Evolutionary conservation across 2,329 filamentous ascomycete genomes (phyloP).

Genomic region (Penicillium janthinellum): DNA sequence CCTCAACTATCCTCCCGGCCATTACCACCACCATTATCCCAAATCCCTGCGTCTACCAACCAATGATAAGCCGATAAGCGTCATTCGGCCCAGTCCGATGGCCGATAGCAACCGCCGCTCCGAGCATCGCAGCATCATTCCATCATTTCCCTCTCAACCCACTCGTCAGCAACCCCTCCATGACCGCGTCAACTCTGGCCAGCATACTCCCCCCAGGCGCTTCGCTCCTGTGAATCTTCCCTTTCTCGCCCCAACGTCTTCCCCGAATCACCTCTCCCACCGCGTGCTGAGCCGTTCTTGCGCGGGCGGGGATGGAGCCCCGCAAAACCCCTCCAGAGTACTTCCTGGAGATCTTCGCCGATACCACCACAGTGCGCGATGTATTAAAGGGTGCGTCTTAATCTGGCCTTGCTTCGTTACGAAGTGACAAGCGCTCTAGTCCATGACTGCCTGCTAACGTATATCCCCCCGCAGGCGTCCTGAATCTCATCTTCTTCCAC

Average conservation of each 20-base stretch:
- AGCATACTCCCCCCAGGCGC: background rate
- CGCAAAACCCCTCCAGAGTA: slow-evolving; percentile 76
- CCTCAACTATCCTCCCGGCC: background rate
- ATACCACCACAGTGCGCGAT: slow-evolving; percentile 85
- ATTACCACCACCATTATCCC: background rate
- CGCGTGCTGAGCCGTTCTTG: slow-evolving; percentile 22
- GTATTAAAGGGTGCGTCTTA: slow-evolving; percentile 76
- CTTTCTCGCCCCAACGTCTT: background rate
- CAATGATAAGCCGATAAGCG: slow-evolving; percentile 29
- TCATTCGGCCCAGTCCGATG: slow-evolving; percentile 23
- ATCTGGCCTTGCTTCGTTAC: background rate
- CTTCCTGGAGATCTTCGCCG: slow-evolving; percentile 89
- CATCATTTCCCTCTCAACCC: slow-evolving; percentile 11
- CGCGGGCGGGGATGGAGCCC: slow-evolving; percentile 58
- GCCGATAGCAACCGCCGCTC: slow-evolving; percentile 26
- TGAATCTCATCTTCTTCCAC: slow-evolving; percentile 99
- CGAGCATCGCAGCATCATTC: slow-evolving; percentile 12
- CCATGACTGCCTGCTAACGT: background rate
- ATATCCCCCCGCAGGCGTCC: slow-evolving; percentile 65
- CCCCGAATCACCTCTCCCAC: slow-evolving; percentile 5
- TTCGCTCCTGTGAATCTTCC: slow-evolving; percentile 1
- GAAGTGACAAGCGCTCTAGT: background rate
- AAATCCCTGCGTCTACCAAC: slow-evolving; percentile 3
- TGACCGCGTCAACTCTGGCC: background rate
- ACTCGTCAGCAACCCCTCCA: slow-evolving; percentile 1